Base-by-base conservation (phyloP, 129 eudicot species). In the Silybum marianum region DNA sequence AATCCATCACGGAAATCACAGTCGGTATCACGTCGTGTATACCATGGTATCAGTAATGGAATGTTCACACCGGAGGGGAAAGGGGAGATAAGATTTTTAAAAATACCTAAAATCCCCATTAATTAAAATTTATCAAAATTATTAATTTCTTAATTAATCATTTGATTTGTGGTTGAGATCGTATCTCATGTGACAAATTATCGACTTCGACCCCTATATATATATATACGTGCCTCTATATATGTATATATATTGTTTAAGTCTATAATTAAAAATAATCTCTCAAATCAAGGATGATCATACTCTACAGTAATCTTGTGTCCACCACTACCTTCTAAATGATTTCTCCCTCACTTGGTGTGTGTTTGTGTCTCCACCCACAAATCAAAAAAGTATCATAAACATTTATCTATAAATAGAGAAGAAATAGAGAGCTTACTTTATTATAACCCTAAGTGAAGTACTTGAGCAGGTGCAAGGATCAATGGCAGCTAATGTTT, bases 351-450 rank as follows among this genome's bases (percentile, higher is more conserved):
- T 77, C 78, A 72, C 70, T 88, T 77, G 81, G 79, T 77, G 79
- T 77, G 78, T 83, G 86, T 83, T 83, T 78, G 86, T 83, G 86
- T 83, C 83, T 83, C 86, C 86, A 83, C 83, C 86, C 86, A 83
- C 83, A 78, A 78, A 83, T 83, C 70, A 63, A 72, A 78, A 83
- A 83, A 58, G 67, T 83, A 60, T 32, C 79, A 71, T 63, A 28
- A 39, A 58, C 74, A 44, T 51, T 80, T 26, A 80, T 83, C 83
- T 84, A 87, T 84, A 87, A 81, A 84, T 87, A 84, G 69, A 74
- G 83, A 72, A 73, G 72, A 72, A 24, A 54, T 39, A 62, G 22
- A 78, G 71, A 78, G 16, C 70, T 46, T 60, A 30, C 63, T 70
- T 76, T 28, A 70, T 77, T 21, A 70, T 70, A 83, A 76, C 81